Evolutionary conservation across 352 stramenopile species (phyloP).

Genomic region (Phytophthora foliorum): DNA sequence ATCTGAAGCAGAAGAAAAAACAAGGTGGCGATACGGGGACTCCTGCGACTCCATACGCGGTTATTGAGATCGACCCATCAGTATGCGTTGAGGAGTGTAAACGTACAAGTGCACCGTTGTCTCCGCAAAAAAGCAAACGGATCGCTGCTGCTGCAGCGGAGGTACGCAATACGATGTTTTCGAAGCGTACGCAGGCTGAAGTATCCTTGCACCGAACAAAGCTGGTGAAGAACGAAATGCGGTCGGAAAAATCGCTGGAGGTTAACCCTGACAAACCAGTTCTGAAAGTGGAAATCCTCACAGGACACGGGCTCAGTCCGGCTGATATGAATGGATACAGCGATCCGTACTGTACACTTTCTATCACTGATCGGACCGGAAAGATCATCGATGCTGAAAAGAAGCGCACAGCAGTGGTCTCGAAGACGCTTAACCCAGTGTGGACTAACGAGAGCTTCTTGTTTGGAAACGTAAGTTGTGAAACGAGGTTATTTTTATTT

Average conservation of each 20-base stretch:
- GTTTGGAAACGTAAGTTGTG: slow-evolving; percentile 64
- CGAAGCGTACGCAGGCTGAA: slow-evolving; percentile 60
- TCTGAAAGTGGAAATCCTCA: slow-evolving; percentile 67
- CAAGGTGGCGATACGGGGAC: slow-evolving; percentile 29
- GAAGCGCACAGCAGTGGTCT: slow-evolving; percentile 74
- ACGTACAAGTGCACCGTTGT: slow-evolving; percentile 53
- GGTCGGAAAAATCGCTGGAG: slow-evolving; percentile 55
- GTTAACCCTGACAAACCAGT: slow-evolving; percentile 40
- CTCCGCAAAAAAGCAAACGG: slow-evolving; percentile 58
- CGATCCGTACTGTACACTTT: slow-evolving; percentile 80
- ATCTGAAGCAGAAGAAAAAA: slow-evolving; percentile 36
- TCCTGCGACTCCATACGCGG: slow-evolving; percentile 56
- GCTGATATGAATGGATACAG: slow-evolving; percentile 77
- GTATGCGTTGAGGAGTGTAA: slow-evolving; percentile 68
- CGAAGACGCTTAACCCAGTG: slow-evolving; percentile 76
- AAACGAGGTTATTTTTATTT: background rate
- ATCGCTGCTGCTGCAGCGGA: slow-evolving; percentile 53
- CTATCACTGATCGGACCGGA: slow-evolving; percentile 59
- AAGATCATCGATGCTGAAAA: slow-evolving; percentile 72
- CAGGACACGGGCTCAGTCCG: slow-evolving; percentile 63
- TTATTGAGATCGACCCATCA: slow-evolving; percentile 69
- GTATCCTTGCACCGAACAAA: slow-evolving; percentile 66
- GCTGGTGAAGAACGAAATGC: slow-evolving; percentile 66
- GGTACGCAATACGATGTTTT: slow-evolving; percentile 54
- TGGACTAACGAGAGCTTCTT: slow-evolving; percentile 73